Conservation (phyloP, 2,329 filamentous ascomycete genomes). For the Lecanoromycetidae sp. region DNA sequence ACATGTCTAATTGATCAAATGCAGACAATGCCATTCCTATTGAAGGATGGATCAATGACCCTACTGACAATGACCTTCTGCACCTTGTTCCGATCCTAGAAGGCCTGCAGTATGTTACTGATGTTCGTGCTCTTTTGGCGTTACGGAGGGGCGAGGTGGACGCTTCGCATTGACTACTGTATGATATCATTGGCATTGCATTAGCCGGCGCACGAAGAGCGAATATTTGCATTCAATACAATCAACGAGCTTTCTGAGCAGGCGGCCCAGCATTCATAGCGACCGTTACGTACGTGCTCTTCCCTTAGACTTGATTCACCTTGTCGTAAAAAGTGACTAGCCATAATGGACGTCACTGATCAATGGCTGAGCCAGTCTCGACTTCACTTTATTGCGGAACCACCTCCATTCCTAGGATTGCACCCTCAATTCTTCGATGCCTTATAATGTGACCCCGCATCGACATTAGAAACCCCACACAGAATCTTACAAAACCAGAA, state of each 20-base stretch:
- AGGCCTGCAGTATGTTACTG: conserved; percentile 89
- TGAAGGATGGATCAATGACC: conserved; percentile 98
- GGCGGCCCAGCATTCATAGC: not conserved
- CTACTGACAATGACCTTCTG: conserved; percentile 88
- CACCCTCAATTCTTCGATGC: no score
- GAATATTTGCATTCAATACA: no score
- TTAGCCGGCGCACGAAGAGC: not conserved
- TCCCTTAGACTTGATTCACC: not conserved
- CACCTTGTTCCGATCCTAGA: conserved; percentile 87
- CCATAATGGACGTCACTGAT: no score
- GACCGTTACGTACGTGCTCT: no score
- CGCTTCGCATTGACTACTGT: conserved; percentile 8
- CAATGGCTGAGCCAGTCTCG: no score
- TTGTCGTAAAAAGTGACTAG: no score
- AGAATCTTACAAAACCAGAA: not conserved
- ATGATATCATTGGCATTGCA: not conserved
- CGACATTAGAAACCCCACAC: not conserved
- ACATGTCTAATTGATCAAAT: not conserved
- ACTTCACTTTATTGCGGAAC: no score
- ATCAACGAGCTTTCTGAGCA: no score
- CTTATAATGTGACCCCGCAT: no score
- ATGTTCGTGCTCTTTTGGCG: conserved; percentile 81
- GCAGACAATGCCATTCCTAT: conserved; percentile 97
- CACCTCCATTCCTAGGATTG: no score
- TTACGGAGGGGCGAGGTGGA: conserved; percentile 67